Conservation (phyloP, 148 eudicot genomes). For the Fagopyrum homotropicum region DNA sequence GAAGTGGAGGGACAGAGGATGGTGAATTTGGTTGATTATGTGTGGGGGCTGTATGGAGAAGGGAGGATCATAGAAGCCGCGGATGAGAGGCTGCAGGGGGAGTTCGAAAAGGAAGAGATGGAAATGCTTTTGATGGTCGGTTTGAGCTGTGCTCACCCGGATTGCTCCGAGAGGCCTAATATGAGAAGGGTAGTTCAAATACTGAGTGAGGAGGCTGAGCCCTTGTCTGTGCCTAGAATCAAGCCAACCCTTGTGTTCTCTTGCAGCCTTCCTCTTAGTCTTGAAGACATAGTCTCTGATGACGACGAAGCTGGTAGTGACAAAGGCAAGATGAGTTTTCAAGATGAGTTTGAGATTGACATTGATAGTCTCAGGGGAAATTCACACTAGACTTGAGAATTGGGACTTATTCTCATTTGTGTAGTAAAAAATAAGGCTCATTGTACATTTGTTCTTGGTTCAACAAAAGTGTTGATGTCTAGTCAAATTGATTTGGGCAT, state of each 20-base stretch:
- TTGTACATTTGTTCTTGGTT: too few species aligned
- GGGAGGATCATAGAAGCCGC: conserved; percentile 35
- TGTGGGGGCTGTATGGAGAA: conserved; percentile 40
- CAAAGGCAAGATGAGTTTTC: background rate
- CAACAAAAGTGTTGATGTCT: too few species aligned
- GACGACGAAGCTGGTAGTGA: background rate
- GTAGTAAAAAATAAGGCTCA: background rate
- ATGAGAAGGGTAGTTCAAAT: conserved; percentile 61
- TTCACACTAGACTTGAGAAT: background rate
- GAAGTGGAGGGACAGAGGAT: conserved; percentile 1
- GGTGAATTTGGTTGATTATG: conserved; percentile 56
- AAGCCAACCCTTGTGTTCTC: conserved; percentile 14
- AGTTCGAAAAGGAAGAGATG: conserved; percentile 31
- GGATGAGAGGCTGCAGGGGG: conserved; percentile 34
- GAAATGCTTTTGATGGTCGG: conserved; percentile 46
- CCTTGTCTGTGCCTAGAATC: conserved; percentile 8
- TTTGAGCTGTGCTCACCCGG: conserved; percentile 48
- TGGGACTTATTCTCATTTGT: background rate
- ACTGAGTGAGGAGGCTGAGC: conserved; percentile 34
- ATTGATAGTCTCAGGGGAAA: background rate
- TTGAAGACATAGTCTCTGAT: conserved; percentile 12
- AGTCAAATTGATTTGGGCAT: too few species aligned
- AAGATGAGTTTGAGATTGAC: conserved; percentile 9
- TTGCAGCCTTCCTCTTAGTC: background rate
- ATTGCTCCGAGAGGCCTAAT: conserved; percentile 37